Percentiles rank a stretch among this genome's conserved stretches.
phyloP scores from a whole-genome alignment of 2,329 filamentous ascomycete genomes.

The Phyllosticta citriasiana region DNA sequence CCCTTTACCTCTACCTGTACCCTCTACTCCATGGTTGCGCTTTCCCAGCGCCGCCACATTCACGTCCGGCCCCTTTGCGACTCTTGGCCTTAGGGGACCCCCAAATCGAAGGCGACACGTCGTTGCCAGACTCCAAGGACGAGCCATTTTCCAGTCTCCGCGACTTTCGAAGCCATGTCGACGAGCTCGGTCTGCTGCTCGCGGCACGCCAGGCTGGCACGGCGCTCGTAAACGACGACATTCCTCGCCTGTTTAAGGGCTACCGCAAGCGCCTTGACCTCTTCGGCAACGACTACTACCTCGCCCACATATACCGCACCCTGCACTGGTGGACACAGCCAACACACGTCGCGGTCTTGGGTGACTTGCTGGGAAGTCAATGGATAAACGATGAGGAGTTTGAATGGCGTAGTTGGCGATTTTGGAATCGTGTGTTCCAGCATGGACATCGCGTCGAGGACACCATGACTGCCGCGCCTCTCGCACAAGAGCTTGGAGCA shows the following conservation, averaged over 20 bases:
- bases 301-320: constrained; percentile 82
- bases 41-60: constrained; percentile 47
- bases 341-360: constrained; percentile 79
- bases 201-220: constrained; percentile 7
- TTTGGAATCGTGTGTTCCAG: constrained; percentile 72
- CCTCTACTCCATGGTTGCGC: constrained; percentile 70
- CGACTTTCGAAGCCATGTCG: constrained; percentile 23
- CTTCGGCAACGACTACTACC: constrained; percentile 87
- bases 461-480: constrained; percentile 15
- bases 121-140: constrained; percentile 50
- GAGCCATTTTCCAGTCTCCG: constrained; percentile 32
- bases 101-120: constrained; percentile 86
- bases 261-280: constrained; percentile 75
- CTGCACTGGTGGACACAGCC: constrained; percentile 76
- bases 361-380: constrained; percentile 87
- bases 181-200: background rate
- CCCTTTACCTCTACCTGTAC: constrained; percentile 78
- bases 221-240: constrained; percentile 38
- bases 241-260: constrained; percentile 56
- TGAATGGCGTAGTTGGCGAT: constrained; percentile 57
- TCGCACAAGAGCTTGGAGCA: constrained; percentile 28
- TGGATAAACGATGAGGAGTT: constrained; percentile 90
- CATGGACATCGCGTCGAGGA: constrained; percentile 53
- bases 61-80: constrained; percentile 61
- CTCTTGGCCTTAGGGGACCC: constrained; percentile 84